These are phyloP conservation scores for Murraya paniculata DNA, from an alignment of 345 rosid genomes.

Conservation along the genomic window DNA sequence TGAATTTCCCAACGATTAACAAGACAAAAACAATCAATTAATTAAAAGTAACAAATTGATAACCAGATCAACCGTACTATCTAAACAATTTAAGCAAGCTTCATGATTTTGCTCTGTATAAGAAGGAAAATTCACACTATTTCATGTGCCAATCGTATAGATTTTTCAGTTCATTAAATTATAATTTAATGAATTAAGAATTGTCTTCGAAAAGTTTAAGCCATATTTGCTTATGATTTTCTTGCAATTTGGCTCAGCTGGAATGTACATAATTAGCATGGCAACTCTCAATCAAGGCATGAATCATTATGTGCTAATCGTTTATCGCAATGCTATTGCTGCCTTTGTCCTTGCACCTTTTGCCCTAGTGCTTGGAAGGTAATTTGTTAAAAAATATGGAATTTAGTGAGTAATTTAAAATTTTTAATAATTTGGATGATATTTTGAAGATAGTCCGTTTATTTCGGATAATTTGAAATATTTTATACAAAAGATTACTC, in stretches of 20 bases:
- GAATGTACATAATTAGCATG: slow-evolving; percentile 59
- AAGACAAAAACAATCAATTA: neutral
- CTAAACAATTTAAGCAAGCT: too few species aligned
- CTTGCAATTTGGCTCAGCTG: slow-evolving; percentile 69
- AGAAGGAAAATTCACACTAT: neutral
- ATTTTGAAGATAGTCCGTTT: too few species aligned
- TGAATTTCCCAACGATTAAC: neutral
- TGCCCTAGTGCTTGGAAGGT: slow-evolving; percentile 65
- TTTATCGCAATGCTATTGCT: slow-evolving; percentile 72
- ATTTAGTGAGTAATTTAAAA: too few species aligned
- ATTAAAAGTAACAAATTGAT: neutral
- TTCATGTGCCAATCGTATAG: neutral
- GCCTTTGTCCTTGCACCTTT: slow-evolving; percentile 73
- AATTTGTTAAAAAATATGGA: too few species aligned
- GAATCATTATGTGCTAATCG: slow-evolving; percentile 68
- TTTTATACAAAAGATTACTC: neutral
- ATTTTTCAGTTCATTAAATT: neutral
- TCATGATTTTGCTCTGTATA: neutral
- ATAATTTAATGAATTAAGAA: slow-evolving; percentile 18
- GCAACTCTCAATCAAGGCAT: slow-evolving; percentile 69
- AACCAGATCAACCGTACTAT: neutral
- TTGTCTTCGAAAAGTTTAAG: slow-evolving; percentile 26
- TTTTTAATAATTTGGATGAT: too few species aligned
- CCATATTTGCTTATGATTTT: slow-evolving; percentile 71
- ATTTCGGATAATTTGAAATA: too few species aligned